Evolutionary conservation across 805 yeast genomes (phyloP), one percentile per base, ranked within the genome.

Genomic region (Diddensiella santjacobensis): DNA sequence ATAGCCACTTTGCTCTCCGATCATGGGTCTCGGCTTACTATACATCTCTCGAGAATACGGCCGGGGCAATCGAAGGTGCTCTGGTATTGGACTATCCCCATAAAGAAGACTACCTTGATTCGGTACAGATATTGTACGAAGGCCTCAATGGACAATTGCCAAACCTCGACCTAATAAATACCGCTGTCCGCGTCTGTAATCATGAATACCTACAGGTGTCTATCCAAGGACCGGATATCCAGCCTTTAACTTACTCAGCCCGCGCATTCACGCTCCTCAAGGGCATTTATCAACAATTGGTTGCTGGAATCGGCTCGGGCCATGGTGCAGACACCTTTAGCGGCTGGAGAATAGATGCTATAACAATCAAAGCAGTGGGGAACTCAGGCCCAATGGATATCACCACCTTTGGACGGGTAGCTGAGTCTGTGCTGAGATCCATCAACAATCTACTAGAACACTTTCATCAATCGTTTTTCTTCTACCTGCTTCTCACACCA

Each of bases 131-230:
- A 39, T 72, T 70, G 42, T 91, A 87, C 63, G 88, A 85, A 51
- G 99, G 99, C 0, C 72, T 90, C 50, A 93, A 93, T 61, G 99
- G 99, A 18, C 97, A 89, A 66, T 73, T 90, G 55, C 99, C 99
- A 13, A 93, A 93, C 63, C 73, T 93, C 58, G 99, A 93, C 68
- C 69, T 93, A 48, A 70, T 93, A 41, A 93, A 93, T 62, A 78
- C 89, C 22, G 95, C 87, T 2, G 81, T 81, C n/a, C 70, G 77
- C 40, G 75, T 88, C 29, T 74, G 84, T 3, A 79, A 80, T 51
- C 88, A 87, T 59, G 97, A 90, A 67, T 83, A 83, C 10, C 73
- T 90, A 56, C 75, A 74, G 40, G 77, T 83, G 3, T 74, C 86
- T 13, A 66, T 91, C 38, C 95, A 89, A 56, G 75, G 78, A 1